Conservation (phyloP, 2,329 filamentous ascomycete species). For the Bipolaris cookei region DNA sequence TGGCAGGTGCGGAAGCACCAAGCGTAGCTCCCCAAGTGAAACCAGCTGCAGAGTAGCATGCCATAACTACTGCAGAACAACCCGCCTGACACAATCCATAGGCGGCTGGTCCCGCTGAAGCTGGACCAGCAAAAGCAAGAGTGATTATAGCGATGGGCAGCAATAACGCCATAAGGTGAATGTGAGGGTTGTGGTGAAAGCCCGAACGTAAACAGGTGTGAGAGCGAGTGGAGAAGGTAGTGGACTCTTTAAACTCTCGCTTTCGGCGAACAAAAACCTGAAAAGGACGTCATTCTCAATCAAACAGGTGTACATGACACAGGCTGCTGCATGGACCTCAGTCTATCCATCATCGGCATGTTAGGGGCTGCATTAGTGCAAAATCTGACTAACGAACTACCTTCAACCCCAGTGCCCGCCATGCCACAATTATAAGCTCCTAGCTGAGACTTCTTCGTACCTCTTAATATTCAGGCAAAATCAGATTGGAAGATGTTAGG, state of each 20-base stretch:
- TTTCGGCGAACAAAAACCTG: not conserved
- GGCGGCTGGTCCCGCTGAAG: conserved; percentile 39
- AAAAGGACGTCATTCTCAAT: not conserved
- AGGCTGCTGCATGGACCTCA: not conserved
- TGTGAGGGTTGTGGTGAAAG: not conserved
- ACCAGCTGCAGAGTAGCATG: conserved; percentile 56
- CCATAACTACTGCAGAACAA: conserved; percentile 54
- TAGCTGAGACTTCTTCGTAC: too few species aligned
- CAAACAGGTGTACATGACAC: not conserved
- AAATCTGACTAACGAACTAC: not conserved
- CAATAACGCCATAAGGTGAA: not conserved
- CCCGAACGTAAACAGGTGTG: not conserved
- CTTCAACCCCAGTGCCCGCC: not conserved
- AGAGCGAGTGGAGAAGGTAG: not conserved
- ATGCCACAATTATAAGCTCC: too few species aligned
- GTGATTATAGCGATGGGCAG: not conserved
- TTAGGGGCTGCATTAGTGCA: not conserved
- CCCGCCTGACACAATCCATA: conserved; percentile 59
- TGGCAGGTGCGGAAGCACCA: conserved; percentile 49
- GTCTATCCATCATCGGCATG: not conserved
- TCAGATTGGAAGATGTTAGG: not conserved
- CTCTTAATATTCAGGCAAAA: too few species aligned
- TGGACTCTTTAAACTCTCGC: not conserved
- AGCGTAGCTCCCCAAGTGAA: conserved; percentile 52
- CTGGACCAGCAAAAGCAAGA: not conserved